Evolutionary conservation across 2,329 filamentous ascomycete species (phyloP).

Genomic region (Lachnellula hyalina): DNA sequence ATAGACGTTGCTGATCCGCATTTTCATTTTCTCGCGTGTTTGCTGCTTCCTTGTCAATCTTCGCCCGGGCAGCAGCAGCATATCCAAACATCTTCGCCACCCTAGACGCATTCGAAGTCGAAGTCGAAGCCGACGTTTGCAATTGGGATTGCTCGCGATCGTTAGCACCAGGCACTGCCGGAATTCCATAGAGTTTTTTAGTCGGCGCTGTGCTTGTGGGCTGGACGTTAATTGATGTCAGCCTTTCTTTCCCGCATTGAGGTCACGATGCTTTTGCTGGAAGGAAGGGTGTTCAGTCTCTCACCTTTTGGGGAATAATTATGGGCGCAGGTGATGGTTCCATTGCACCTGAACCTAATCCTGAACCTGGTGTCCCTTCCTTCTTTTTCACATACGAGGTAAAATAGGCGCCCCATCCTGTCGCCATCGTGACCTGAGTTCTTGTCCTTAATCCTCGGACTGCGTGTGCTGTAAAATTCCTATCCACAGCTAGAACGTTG

Average conservation of each 20-base stretch:
- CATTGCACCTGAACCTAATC: too few relatives aligned
- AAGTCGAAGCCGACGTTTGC: not conserved
- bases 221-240: not conserved
- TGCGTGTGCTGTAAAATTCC: too few relatives aligned
- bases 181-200: slow-evolving; percentile 11
- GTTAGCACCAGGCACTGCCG: not conserved
- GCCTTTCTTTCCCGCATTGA: not conserved
- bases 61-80: slow-evolving; percentile 1
- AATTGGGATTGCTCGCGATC: too few relatives aligned
- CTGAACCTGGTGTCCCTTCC: not conserved
- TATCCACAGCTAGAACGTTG: too few relatives aligned
- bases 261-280: not conserved
- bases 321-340: too few relatives aligned
- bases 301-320: too few relatives aligned
- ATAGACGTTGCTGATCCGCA: not conserved
- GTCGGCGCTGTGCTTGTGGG: not conserved
- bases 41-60: not conserved
- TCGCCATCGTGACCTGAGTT: slow-evolving; percentile 7
- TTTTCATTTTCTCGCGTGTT: not conserved
- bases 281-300: too few relatives aligned
- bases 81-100: slow-evolving; percentile 22
- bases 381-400: slow-evolving; percentile 17
- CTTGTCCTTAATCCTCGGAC: too few relatives aligned
- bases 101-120: slow-evolving; percentile 14
- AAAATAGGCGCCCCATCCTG: slow-evolving; percentile 19